Percentiles rank a stretch among this genome's conserved stretches.
These are phyloP conservation scores for Lepidium didymum DNA, from an alignment of 345 rosid species.

Conservation along the genomic window DNA sequence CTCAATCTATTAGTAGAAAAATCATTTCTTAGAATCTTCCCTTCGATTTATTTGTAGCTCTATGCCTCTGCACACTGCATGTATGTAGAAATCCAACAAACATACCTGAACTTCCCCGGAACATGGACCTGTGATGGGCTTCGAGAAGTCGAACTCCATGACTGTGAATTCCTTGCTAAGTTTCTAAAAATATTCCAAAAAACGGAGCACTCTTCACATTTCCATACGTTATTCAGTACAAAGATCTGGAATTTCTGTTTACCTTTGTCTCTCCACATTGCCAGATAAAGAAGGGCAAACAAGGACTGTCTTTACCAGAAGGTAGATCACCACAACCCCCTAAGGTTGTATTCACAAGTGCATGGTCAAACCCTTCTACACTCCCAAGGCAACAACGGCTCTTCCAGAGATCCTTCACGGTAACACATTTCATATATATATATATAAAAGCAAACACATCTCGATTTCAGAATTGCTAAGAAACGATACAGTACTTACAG, in stretches of 20 bases:
- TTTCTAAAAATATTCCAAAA: conserved; percentile 38
- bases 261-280: conserved; percentile 87
- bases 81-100: background rate
- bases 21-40: background rate
- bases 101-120: conserved; percentile 60
- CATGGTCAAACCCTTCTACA: conserved; percentile 88
- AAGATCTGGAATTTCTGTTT: conserved; percentile 5
- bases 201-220: background rate
- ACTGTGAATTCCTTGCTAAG: conserved; percentile 55
- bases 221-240: background rate
- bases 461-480: background rate
- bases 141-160: conserved; percentile 73
- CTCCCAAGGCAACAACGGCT: conserved; percentile 58
- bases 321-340: conserved; percentile 77
- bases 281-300: conserved; percentile 71
- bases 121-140: conserved; percentile 48
- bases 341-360: conserved; percentile 60
- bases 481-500: conserved; percentile 46
- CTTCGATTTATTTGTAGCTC: background rate
- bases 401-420: conserved; percentile 72
- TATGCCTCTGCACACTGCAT: background rate
- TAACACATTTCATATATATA: background rate
- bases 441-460: background rate
- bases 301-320: conserved; percentile 54
- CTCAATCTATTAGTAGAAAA: conserved; percentile 43